Conservation (phyloP, 2,329 filamentous ascomycete genomes). For the Herpotrichia juniperi region DNA sequence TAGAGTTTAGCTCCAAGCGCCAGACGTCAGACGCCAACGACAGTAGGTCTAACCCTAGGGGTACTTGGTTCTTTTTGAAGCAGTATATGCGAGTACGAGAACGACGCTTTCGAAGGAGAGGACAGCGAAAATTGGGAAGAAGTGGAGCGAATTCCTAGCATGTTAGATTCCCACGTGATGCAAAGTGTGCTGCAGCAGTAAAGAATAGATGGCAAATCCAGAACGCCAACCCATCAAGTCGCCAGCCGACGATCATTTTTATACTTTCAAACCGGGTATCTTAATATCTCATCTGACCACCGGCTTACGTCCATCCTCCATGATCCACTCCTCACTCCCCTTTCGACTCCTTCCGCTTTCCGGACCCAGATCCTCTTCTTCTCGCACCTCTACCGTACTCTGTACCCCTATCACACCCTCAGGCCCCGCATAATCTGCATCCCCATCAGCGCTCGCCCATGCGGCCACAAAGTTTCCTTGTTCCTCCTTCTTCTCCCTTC, state of each 20-base stretch:
- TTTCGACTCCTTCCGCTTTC: slow-evolving; percentile 6
- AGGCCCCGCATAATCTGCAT: slow-evolving; percentile 6
- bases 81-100: background rate
- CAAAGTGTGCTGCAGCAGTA: too few relatives aligned
- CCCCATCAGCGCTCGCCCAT: slow-evolving; percentile 21
- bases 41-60: too few relatives aligned
- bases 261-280: slow-evolving; percentile 1
- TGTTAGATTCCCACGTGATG: too few relatives aligned
- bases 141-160: too few relatives aligned
- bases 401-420: slow-evolving; percentile 19
- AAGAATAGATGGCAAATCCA: too few relatives aligned
- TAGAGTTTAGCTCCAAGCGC: background rate
- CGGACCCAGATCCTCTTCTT: slow-evolving; percentile 9
- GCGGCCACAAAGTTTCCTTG: slow-evolving; percentile 20
- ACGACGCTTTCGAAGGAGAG: too few relatives aligned
- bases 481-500: slow-evolving; percentile 5
- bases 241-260: too few relatives aligned
- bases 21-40: too few relatives aligned
- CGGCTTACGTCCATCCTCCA: slow-evolving; percentile 12
- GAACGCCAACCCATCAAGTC: background rate
- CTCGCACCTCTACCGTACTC: slow-evolving; percentile 13
- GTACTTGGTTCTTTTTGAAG: too few relatives aligned
- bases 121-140: too few relatives aligned
- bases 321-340: slow-evolving; percentile 25
- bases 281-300: background rate